phyloP scores from a whole-genome alignment of 2,329 filamentous ascomycete genomes.

The Aspergillus bombycis region DNA sequence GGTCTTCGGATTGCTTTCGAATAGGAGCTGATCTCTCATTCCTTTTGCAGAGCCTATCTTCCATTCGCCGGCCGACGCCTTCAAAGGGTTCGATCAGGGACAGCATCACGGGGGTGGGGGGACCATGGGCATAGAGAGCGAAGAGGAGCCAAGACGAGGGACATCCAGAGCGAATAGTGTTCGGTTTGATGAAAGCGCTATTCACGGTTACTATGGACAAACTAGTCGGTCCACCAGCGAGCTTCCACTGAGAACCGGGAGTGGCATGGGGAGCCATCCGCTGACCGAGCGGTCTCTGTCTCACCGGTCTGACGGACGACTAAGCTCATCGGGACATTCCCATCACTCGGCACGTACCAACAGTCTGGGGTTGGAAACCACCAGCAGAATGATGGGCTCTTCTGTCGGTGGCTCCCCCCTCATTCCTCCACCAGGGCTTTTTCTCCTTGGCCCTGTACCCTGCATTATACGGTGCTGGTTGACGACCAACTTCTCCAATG shows the following conservation, averaged over 20 bases:
- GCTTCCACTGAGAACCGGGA: conserved; percentile 75
- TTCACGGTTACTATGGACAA: conserved; percentile 88
- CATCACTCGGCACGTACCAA: conserved; percentile 78
- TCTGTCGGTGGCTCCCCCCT: conserved; percentile 72
- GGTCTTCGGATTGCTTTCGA: background rate
- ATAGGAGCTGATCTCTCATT: conserved; percentile 7
- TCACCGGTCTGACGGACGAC: conserved; percentile 92
- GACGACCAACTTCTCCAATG: conserved; percentile 85
- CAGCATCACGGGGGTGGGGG: conserved; percentile 78
- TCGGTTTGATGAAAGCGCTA: conserved; percentile 92
- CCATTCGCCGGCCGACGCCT: conserved; percentile 79
- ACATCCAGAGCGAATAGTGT: conserved; percentile 95
- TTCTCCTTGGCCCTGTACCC: conserved; percentile 84
- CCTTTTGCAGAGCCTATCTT: conserved; percentile 69
- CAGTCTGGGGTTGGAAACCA: conserved; percentile 78
- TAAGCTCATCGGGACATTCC: conserved; percentile 88
- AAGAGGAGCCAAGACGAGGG: conserved; percentile 82
- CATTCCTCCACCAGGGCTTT: conserved; percentile 79
- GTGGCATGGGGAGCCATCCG: conserved; percentile 74
- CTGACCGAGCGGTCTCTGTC: conserved; percentile 91
- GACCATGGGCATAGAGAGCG: conserved; percentile 80
- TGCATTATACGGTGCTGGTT: conserved; percentile 97
- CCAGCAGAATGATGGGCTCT: conserved; percentile 64
- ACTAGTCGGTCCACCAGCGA: conserved; percentile 81
- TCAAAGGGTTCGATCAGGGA: conserved; percentile 84